Base-by-base conservation (phyloP, 192 early-diverging fungal genomes). In the Umbelopsis vinacea region DNA sequence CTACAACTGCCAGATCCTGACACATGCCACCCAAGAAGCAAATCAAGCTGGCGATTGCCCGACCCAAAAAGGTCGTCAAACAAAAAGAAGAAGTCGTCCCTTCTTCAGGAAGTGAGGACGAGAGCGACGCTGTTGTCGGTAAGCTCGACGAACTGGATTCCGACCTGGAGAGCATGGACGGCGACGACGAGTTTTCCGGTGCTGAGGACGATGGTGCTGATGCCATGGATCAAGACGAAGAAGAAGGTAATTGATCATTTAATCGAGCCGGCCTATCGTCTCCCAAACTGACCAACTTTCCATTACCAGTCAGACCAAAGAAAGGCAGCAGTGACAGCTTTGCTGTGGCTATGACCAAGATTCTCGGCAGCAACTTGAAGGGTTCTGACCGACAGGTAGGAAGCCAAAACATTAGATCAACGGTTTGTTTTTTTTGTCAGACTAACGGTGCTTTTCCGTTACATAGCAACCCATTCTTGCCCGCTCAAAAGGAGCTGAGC, bases 381-480 rank as follows among this genome's bases (percentile, higher is more conserved):
- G 72, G 53, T n/a, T 67, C 68, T n/a, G 85, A 84, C 55, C 74
- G 69, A 68, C 72, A 78, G 46, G 82, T 82, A 71, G 40, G 40
- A 43, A 54, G 37, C 66, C 14, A 9, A 47, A 26, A 7, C 40
- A 26, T 5, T 54, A 6, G 24, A 19, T 45, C 2, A 19, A 12
- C 17, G 14, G 0, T 37, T 37, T 2, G 7, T 11, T 8, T 35
- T 29, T 22, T 11, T 54, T 17, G 9, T 17, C 60, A 43, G 5
- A 6, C 26, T 45, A 71, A 46, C 10, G n/a, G 14, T 21, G 29
- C 0, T n/a, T 19, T 50, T 8, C n/a, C n/a, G 48, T 69, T 14
- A 78, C 79, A 79, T 84, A 68, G 72, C 79, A 77, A 74, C 95
- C 96, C 7, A 95, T 98, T 76, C 84, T 98, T 73, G 89, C 94